Base-by-base conservation (phyloP, 73 alveolate genomes). In the Tetrahymena elliotti region DNA sequence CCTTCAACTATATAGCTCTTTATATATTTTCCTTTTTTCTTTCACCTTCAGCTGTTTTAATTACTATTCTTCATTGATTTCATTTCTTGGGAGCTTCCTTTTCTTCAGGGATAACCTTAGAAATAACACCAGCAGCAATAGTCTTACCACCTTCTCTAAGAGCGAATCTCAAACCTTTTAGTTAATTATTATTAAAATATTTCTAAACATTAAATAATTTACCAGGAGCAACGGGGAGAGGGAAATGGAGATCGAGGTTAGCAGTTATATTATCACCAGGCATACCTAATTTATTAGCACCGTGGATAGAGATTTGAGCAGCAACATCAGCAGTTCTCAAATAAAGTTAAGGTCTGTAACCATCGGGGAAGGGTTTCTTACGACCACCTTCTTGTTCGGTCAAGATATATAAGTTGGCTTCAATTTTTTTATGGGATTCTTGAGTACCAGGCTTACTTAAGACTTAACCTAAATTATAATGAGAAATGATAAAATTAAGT, bases 301-400 rank as follows among this genome's bases (percentile, higher is more conserved):
- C 99, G 31, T 97, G 99, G 33, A 97, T 96, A 31, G 93, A 53
- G 35, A 97, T 93, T 34, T 95, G 96, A 24, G 95, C 97, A 22
- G 99, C 97, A 35, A 97, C 97, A 95, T 98, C 99, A n/a, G 99
- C 98, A 93, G 99, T 98, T 95, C 99, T 96, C 92, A 97, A 95
- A 96, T 97, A 98, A 96, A 97, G 93, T 95, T 98, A 97, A 36
- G 99, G 99, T 52, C 98, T 96, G 97, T 98, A 98, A 37, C 99
- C 99, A 52, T 98, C 94, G 97, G 98, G 97, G 98, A 98, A 98
- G 31, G 99, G 99, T 95, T 97, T 97, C 94, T 93, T 95, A 94
- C 99, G 97, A 84, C 99, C 99, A 88, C 99, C 99, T 96, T 98
- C 99, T 36, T 98, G 99, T 93, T 98, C 98, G 96, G 96, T 98